Evolutionary conservation across 2,329 filamentous ascomycete genomes (phyloP).

Genomic region (Diplodia intermedia): DNA sequence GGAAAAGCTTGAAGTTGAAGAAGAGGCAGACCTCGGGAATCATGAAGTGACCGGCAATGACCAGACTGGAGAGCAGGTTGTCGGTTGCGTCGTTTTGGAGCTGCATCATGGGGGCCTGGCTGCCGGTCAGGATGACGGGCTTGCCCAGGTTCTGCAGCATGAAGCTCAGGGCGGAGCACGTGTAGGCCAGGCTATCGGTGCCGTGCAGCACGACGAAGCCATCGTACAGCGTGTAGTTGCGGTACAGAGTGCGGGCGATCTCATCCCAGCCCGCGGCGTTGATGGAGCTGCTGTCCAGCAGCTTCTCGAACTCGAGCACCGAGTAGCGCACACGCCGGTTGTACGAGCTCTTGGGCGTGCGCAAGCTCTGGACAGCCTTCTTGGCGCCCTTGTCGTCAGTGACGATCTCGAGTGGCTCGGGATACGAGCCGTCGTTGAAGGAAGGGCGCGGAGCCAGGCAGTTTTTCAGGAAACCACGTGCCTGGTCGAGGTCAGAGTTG

Average conservation of each 20-base stretch:
- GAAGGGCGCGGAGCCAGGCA: conserved; percentile 82
- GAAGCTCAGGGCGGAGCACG: conserved; percentile 87
- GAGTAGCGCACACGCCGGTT: conserved; percentile 82
- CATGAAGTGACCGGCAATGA: conserved; percentile 90
- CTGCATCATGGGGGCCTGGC: conserved; percentile 80
- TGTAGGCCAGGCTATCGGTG: conserved; percentile 87
- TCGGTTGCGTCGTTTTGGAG: conserved; percentile 91
- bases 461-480: conserved; percentile 75
- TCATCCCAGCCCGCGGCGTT: conserved; percentile 85
- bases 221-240: conserved; percentile 88
- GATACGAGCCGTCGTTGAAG: conserved; percentile 79
- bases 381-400: conserved; percentile 57
- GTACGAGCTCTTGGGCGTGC: conserved; percentile 82
- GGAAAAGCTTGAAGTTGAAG: conserved; percentile 89
- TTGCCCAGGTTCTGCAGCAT: conserved; percentile 92
- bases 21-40: conserved; percentile 93
- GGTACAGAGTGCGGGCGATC: conserved; percentile 78
- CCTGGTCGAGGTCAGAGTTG: conserved; percentile 39
- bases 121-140: conserved; percentile 81
- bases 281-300: conserved; percentile 90
- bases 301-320: conserved; percentile 80
- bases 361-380: conserved; percentile 69
- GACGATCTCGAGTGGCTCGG: conserved; percentile 63
- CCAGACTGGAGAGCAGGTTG: conserved; percentile 85
- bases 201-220: conserved; percentile 91